A percentile compares a stretch with the other conserved stretches of the same genome.
phyloP scores from a whole-genome alignment of 306 rosid species.

The Styphnolobium japonicum region DNA sequence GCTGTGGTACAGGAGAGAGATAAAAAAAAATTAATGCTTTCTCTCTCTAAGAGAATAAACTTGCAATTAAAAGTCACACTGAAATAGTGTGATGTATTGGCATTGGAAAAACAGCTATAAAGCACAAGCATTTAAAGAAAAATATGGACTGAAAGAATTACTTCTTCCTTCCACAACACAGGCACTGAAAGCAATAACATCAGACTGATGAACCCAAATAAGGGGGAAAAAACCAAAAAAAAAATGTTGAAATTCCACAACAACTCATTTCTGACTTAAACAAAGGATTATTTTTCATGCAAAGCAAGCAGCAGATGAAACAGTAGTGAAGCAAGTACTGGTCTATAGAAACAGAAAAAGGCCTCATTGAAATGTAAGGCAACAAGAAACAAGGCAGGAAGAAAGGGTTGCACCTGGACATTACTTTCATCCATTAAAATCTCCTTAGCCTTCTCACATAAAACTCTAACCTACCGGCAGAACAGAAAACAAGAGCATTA shows the following conservation, averaged over 20 bases:
- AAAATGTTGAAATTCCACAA: neutral
- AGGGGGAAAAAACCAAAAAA: neutral
- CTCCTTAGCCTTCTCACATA: constrained; percentile 78
- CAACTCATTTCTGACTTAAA: neutral
- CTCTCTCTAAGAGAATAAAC: neutral
- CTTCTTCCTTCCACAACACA: neutral
- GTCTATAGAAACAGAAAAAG: neutral
- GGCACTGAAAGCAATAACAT: neutral
- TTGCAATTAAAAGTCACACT: neutral
- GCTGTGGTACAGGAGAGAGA: constrained; percentile 43
- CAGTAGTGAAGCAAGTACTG: neutral
- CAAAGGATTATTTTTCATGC: neutral
- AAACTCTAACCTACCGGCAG: constrained; percentile 52
- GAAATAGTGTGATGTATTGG: neutral
- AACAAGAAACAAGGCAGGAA: constrained; percentile 19
- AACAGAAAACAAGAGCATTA: constrained; percentile 19
- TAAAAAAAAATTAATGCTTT: neutral
- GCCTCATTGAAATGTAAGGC: neutral
- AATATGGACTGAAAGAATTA: neutral
- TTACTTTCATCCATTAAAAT: constrained; percentile 80
- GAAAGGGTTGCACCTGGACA: constrained; percentile 61
- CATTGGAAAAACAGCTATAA: neutral
- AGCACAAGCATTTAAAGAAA: neutral
- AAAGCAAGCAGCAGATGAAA: neutral
- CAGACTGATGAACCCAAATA: neutral